Evolutionary conservation across 768 basidiomycete species (phyloP).

Genomic region (Termitomyces bulborhizus): DNA sequence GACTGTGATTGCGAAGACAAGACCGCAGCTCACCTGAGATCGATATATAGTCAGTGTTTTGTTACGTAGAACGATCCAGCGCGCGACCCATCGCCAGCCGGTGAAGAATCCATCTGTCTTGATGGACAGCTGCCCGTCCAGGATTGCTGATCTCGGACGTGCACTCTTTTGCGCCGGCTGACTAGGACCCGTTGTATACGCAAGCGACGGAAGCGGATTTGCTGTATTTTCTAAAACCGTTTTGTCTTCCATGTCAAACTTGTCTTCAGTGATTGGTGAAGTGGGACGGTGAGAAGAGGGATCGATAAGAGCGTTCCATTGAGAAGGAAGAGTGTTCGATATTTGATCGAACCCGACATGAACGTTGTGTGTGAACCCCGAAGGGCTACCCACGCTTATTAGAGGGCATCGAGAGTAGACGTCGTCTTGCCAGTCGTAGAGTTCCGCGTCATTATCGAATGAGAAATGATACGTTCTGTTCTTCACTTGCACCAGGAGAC

Average conservation of each 20-base stretch:
- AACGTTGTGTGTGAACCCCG: slow-evolving; percentile 32
- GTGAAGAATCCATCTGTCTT: slow-evolving; percentile 71
- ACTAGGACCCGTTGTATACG: slow-evolving; percentile 4
- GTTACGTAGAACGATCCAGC: slow-evolving; percentile 69
- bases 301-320: slow-evolving; percentile 12
- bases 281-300: neutral
- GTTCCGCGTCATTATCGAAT: slow-evolving; percentile 30
- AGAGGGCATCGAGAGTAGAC: slow-evolving; percentile 33
- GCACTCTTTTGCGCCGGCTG: slow-evolving; percentile 1
- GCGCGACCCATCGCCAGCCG: slow-evolving; percentile 70
- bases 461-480: slow-evolving; percentile 28
- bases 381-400: slow-evolving; percentile 28
- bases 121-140: slow-evolving; percentile 56
- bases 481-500: slow-evolving; percentile 27
- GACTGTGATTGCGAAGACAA: neutral
- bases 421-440: slow-evolving; percentile 43
- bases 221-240: neutral
- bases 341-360: slow-evolving; percentile 30
- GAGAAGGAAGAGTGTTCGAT: slow-evolving; percentile 17
- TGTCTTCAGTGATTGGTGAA: neutral
- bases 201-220: slow-evolving; percentile 9
- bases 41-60: slow-evolving; percentile 64
- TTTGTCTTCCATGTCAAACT: slow-evolving; percentile 1
- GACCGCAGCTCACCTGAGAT: slow-evolving; percentile 54
- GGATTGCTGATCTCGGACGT: slow-evolving; percentile 26